These are phyloP conservation scores for Paracamarosporium sp. DNA, from an alignment of 2,329 filamentous ascomycete species.

Conservation along the genomic window DNA sequence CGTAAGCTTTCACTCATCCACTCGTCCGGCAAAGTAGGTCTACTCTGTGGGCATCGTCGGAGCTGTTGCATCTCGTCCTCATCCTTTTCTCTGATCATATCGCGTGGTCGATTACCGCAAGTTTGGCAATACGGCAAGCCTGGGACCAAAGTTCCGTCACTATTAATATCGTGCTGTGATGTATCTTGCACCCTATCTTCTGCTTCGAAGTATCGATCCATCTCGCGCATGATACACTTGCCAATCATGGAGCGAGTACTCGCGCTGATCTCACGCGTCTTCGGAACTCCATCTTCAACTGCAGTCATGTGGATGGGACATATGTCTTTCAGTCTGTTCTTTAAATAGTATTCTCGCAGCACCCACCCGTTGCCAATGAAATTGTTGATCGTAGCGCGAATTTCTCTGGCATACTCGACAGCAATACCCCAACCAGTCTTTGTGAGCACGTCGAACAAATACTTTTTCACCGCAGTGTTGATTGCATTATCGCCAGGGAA, in stretches of 20 bases:
- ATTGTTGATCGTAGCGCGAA: constrained; percentile 1
- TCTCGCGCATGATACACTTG: not conserved
- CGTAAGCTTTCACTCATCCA: constrained; percentile 1
- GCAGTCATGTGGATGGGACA: not conserved
- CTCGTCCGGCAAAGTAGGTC: not conserved
- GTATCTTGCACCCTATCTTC: not conserved
- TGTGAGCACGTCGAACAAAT: not conserved
- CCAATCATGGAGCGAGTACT: not conserved
- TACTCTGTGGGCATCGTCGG: not conserved
- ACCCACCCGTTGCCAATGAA: constrained; percentile 2
- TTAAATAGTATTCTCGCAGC: not conserved
- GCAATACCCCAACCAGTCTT: not conserved
- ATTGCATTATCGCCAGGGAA: not conserved
- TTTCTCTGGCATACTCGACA: not conserved
- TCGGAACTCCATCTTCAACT: not conserved
- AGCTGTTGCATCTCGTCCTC: not conserved
- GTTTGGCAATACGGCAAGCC: not conserved
- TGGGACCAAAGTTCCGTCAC: not conserved
- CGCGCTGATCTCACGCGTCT: not conserved
- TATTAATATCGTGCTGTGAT: not conserved
- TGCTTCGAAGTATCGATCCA: not conserved
- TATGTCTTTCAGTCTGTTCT: not conserved
- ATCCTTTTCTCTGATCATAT: not conserved
- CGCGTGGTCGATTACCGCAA: no score
- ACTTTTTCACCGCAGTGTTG: not conserved